These are phyloP conservation scores for Aegilops longissima DNA, from an alignment of 176 grass and related monocot species.

Conservation along the genomic window DNA sequence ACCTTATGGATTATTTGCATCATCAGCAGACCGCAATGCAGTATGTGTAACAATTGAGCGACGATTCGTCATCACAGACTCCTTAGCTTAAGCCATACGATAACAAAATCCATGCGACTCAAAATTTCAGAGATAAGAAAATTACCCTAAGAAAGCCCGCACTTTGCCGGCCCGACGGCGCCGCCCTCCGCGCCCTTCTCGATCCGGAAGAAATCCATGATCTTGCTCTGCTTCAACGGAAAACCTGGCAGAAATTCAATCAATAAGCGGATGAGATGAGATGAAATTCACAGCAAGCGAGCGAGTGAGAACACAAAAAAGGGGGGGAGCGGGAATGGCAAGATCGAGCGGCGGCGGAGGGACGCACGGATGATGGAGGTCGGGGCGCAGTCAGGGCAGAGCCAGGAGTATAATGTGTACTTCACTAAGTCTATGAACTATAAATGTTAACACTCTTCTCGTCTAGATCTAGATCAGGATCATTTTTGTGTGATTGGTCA, in stretches of 20 bases:
- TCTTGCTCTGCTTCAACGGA: conserved; percentile 80
- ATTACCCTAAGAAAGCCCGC: conserved; percentile 53
- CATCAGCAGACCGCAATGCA: background rate
- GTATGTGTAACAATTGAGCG: background rate
- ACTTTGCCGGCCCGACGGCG: conserved; percentile 24
- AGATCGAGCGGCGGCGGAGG: background rate
- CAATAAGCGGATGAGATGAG: background rate
- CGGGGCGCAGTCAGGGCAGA: conserved; percentile 61
- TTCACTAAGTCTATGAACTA: too few species aligned
- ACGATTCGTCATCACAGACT: background rate
- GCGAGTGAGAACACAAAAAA: background rate
- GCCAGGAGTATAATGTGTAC: conserved; percentile 30
- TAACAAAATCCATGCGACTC: background rate
- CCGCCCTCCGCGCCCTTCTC: conserved; percentile 34
- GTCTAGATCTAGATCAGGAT: too few species aligned
- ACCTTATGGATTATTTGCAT: background rate
- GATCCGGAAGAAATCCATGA: conserved; percentile 90
- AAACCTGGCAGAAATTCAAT: conserved; percentile 40
- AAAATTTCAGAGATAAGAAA: background rate
- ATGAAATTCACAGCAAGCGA: background rate
- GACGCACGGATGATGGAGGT: conserved; percentile 42
- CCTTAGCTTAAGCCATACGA: background rate
- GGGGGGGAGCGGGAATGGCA: background rate
- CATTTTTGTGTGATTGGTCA: too few species aligned
- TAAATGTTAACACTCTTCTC: too few species aligned